Percentiles rank a stretch among this genome's conserved stretches.
phyloP scores from a whole-genome alignment of 1,284 basidiomycete genomes.

The Rhodotorula sp. region DNA sequence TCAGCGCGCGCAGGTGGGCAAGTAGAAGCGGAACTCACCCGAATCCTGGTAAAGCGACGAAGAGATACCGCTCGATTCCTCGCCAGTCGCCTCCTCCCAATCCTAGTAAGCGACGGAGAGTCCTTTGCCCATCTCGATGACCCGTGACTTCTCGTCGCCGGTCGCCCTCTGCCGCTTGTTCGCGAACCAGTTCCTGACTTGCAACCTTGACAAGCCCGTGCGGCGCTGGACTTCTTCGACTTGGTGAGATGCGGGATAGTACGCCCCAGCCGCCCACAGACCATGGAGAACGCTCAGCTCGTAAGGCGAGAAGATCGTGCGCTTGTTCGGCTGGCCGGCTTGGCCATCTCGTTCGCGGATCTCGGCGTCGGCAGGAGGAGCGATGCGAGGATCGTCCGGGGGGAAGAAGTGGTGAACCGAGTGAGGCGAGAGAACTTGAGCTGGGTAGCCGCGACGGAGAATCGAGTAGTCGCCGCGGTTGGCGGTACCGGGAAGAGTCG shows the following conservation, averaged over 20 bases:
- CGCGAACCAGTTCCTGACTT: conserved; percentile 23
- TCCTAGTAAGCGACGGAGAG: neutral
- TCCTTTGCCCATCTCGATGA: neutral
- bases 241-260: conserved; percentile 1
- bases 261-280: conserved; percentile 2
- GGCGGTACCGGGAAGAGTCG: neutral
- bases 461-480: neutral
- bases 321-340: neutral
- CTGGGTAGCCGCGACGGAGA: neutral
- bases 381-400: neutral
- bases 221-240: conserved; percentile 1
- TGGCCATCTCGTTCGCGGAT: neutral
- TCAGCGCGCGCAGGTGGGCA: too few species aligned
- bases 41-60: neutral
- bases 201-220: neutral
- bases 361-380: neutral
- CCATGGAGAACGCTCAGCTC: neutral
- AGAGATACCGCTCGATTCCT: neutral
- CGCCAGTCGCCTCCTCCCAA: too few species aligned
- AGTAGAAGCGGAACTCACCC: too few species aligned
- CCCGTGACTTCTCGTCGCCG: conserved; percentile 12
- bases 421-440: neutral
- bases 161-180: conserved; percentile 12
- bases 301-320: neutral
- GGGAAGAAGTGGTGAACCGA: neutral